These are phyloP conservation scores for Mycena rebaudengoi DNA, from an alignment of 768 basidiomycete species.

Conservation along the genomic window DNA sequence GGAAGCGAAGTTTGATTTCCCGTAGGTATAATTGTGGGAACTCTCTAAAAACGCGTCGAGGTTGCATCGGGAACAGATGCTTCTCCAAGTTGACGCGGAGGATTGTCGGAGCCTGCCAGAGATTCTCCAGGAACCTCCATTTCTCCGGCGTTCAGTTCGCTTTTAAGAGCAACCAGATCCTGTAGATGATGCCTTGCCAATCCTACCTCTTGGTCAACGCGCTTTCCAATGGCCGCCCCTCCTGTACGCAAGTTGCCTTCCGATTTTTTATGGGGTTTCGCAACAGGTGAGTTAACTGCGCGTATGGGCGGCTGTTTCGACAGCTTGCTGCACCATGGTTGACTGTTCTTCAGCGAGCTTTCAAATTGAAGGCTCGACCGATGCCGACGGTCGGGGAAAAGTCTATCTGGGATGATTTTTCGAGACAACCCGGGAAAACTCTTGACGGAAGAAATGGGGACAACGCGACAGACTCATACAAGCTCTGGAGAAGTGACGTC, in stretches of 20 bases:
- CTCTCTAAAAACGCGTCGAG: neutral
- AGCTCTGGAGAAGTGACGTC: constrained; percentile 72
- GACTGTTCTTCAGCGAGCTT: constrained; percentile 58
- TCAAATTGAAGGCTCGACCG: constrained; percentile 77
- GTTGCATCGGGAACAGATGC: constrained; percentile 16
- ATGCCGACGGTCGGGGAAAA: constrained; percentile 69
- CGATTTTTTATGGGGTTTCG: constrained; percentile 77
- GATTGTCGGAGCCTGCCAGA: constrained; percentile 12
- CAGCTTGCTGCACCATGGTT: neutral
- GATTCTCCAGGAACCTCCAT: constrained; percentile 19
- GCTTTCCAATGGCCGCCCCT: constrained; percentile 40
- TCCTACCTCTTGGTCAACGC: constrained; percentile 1
- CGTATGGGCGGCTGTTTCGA: neutral
- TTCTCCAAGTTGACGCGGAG: neutral
- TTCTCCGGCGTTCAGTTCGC: constrained; percentile 17
- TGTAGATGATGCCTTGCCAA: constrained; percentile 7
- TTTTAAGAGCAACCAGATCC: constrained; percentile 19
- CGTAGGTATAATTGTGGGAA: too few relatives aligned
- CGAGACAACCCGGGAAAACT: constrained; percentile 71
- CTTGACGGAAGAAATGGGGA: constrained; percentile 73
- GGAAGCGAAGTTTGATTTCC: too few relatives aligned
- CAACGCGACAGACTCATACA: constrained; percentile 77
- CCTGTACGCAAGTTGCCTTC: constrained; percentile 54
- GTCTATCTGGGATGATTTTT: constrained; percentile 81
- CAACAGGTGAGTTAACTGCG: constrained; percentile 58